phyloP scores from a whole-genome alignment of 345 rosid genomes.

The Dipteronia dyeriana region DNA sequence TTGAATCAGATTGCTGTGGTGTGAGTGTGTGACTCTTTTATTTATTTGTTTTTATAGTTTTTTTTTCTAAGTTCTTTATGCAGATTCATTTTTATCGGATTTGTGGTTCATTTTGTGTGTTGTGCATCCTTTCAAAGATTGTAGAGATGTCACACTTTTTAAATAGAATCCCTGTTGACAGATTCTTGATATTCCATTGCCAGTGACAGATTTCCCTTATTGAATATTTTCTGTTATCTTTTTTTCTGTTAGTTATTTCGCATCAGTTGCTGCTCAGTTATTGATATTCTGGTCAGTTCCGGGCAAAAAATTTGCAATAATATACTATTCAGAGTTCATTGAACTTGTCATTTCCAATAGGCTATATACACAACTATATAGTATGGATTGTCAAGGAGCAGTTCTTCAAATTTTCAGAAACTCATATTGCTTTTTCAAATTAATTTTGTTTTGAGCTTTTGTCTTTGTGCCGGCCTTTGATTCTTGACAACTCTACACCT shows the following conservation, averaged over 20 bases:
- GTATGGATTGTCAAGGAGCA: background rate
- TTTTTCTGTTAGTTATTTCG: too few relatives aligned
- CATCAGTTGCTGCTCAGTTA: too few relatives aligned
- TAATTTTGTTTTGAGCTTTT: too few relatives aligned
- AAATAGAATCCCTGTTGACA: background rate
- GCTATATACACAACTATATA: too few relatives aligned
- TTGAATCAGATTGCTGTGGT: background rate
- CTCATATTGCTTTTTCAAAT: too few relatives aligned
- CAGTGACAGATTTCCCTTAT: too few relatives aligned
- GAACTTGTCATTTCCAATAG: background rate
- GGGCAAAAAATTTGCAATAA: too few relatives aligned
- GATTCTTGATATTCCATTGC: background rate
- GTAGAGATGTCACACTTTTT: background rate
- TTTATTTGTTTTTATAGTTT: too few relatives aligned
- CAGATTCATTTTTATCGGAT: background rate
- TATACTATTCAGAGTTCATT: background rate
- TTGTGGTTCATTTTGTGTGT: background rate
- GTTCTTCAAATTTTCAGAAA: too few relatives aligned
- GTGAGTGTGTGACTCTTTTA: background rate
- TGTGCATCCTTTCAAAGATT: background rate
- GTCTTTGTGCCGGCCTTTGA: background rate
- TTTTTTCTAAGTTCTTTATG: background rate
- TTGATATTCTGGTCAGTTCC: too few relatives aligned
- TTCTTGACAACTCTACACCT: background rate
- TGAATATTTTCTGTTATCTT: too few relatives aligned